Base-by-base conservation (phyloP, 495 filamentous ascomycete genomes). In the Aspergillus asperescens region DNA sequence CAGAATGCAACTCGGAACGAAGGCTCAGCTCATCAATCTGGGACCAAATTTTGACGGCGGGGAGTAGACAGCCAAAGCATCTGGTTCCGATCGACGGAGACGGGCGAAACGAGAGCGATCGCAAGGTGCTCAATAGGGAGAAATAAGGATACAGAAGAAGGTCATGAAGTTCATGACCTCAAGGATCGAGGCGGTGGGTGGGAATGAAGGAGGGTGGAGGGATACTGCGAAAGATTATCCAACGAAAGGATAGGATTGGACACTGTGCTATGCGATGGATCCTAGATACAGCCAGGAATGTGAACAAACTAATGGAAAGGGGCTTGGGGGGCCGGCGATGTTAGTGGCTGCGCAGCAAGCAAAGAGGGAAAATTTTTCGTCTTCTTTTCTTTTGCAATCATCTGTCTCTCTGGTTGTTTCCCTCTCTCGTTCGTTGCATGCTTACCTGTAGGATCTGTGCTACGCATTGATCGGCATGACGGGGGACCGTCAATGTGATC, bases 231-330 rank as follows among this genome's bases (percentile, higher is more conserved):
- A 54, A 49, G 57, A 58, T 63, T 46, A 28, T 19, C 45, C 34
- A n/a, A 27, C 27, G 34, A 52, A 29, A 16, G 23, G 41, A 35
- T 56, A 13, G 48, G 55, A 60, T 58, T 58, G 57, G 60, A 56
- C 15, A 37, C 38, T 16, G 9, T 37, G 56, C 41, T 40, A 58
- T 59, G 55, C 45, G 48, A 61, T 57, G 34, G 47, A 44, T n/a
- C n/a, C n/a, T n/a, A 35, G 32, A 12, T 37, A 59, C 43, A 54
- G 48, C 22, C 43, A 52, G 49, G 60, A 62, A 59, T 62, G 60
- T 49, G 51, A 56, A 52, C 54, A 46, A 59, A 25, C 37, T 51
- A 43, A 12, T 15, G 32, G 7, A 12, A 48, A 48, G 37, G 25
- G 31, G 38, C 52, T 55, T 50, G 44, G 37, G 18, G 41, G 50